Percentiles rank a stretch among this genome's conserved stretches.
These are phyloP conservation scores for Stagonosporopsis tanaceti DNA, from an alignment of 2,329 filamentous ascomycete species.

Conservation along the genomic window DNA sequence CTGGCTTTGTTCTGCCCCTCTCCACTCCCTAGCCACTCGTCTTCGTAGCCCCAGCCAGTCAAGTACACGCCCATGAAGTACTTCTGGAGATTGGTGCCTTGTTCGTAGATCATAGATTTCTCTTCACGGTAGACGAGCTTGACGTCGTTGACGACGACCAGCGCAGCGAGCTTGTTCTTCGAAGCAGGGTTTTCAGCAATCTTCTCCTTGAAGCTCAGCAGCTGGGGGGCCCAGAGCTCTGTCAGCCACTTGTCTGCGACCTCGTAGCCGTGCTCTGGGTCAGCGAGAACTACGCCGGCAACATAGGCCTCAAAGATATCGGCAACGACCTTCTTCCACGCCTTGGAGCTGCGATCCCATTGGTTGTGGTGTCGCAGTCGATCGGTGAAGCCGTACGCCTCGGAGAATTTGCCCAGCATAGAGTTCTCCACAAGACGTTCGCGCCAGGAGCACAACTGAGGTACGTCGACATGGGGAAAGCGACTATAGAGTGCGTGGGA, in stretches of 20 bases:
- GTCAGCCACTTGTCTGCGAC: conserved; percentile 75
- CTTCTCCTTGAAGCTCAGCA: conserved; percentile 40
- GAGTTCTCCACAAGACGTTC: conserved; percentile 83
- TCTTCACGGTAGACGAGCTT: conserved; percentile 59
- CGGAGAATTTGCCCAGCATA: conserved; percentile 74
- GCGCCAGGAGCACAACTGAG: conserved; percentile 76
- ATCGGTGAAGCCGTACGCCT: conserved; percentile 74
- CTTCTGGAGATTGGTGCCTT: conserved; percentile 58
- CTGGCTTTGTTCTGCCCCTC: conserved; percentile 73
- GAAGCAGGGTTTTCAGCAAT: conserved; percentile 50
- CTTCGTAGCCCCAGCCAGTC: conserved; percentile 72
- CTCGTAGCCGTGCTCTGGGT: conserved; percentile 68
- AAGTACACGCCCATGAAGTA: conserved; percentile 72
- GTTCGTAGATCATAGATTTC: conserved; percentile 59
- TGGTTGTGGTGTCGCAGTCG: conserved; percentile 62
- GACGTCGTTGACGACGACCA: conserved; percentile 43
- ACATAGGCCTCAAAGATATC: conserved; percentile 94
- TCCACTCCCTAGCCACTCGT: conserved; percentile 69
- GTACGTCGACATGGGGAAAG: conserved; percentile 71
- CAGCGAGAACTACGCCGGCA: conserved; percentile 76
- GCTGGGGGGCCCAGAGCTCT: conserved; percentile 69
- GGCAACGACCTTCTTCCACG: conserved; percentile 73
- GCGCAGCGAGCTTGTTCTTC: conserved; percentile 50
- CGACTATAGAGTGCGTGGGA: conserved; percentile 77
- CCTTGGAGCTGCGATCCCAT: conserved; percentile 41